Conservation (phyloP, 331 rosid genomes). For the Quercus phellos region DNA sequence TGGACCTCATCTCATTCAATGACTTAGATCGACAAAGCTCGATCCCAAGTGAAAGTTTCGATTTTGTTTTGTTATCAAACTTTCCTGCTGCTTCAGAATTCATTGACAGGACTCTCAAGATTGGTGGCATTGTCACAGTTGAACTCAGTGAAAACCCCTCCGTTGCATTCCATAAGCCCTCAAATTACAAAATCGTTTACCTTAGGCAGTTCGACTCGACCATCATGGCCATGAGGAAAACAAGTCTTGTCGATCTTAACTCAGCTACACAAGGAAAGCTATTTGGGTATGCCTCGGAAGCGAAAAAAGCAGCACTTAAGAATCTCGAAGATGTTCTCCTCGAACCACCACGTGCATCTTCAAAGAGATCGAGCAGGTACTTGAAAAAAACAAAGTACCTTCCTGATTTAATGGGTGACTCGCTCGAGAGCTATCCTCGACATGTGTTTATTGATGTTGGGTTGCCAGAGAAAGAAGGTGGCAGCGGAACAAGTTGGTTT, state of each 20-base stretch:
- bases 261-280: constrained; percentile 33
- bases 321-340: constrained; percentile 68
- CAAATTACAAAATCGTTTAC: constrained; percentile 39
- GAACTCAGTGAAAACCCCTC: constrained; percentile 11
- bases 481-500: constrained; percentile 53
- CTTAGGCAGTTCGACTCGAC: constrained; percentile 29
- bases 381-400: constrained; percentile 51
- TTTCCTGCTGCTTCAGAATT: constrained; percentile 25
- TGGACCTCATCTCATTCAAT: constrained; percentile 24
- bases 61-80: constrained; percentile 33
- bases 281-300: constrained; percentile 18
- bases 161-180: constrained; percentile 9
- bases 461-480: constrained; percentile 42
- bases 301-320: constrained; percentile 57
- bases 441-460: constrained; percentile 73
- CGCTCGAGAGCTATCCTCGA: constrained; percentile 58
- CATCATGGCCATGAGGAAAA: constrained; percentile 48
- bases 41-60: constrained; percentile 13
- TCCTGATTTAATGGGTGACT: constrained; percentile 71
- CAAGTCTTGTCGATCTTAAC: neutral
- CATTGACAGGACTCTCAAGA: constrained; percentile 43
- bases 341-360: constrained; percentile 73
- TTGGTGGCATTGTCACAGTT: constrained; percentile 30
- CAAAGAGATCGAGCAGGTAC: constrained; percentile 48
- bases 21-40: constrained; percentile 27